These are phyloP conservation scores for Apiotrichum gamsii DNA, from an alignment of 1,284 basidiomycete genomes.

Conservation along the genomic window DNA sequence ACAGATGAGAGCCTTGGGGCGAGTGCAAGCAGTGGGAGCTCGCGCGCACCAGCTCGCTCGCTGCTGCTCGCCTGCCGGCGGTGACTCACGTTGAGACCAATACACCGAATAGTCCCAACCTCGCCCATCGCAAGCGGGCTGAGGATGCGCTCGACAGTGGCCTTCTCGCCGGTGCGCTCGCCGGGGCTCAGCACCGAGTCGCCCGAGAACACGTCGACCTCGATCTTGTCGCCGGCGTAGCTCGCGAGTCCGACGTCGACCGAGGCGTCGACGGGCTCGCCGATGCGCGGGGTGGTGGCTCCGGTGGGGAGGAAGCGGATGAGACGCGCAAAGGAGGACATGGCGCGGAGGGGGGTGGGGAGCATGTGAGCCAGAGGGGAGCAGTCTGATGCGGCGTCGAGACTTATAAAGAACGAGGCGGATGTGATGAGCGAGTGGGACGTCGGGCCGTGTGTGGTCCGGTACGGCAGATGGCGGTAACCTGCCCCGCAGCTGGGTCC, in stretches of 20 bases:
- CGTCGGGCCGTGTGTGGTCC: no score
- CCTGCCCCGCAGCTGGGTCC: no score
- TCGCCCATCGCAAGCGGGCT: conserved; percentile 37
- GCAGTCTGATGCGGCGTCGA: no score
- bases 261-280: conserved; percentile 37
- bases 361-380: conserved; percentile 5
- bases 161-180: conserved; percentile 32
- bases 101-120: conserved; percentile 44
- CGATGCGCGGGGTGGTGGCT: conserved; percentile 23
- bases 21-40: neutral
- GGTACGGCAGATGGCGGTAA: no score
- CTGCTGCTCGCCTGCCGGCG: no score
- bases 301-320: conserved; percentile 34
- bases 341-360: conserved; percentile 12
- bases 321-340: conserved; percentile 30
- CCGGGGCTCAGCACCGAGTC: conserved; percentile 38
- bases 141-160: conserved; percentile 32
- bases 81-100: conserved; percentile 43
- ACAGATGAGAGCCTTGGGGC: neutral
- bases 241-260: conserved; percentile 47
- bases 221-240: conserved; percentile 24
- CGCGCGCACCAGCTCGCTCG: neutral
- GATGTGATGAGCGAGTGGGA: no score
- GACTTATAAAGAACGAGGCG: no score
- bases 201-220: conserved; percentile 39